phyloP scores from a whole-genome alignment of 2,329 filamentous ascomycete species.

The Aureobasidium mangrovei region DNA sequence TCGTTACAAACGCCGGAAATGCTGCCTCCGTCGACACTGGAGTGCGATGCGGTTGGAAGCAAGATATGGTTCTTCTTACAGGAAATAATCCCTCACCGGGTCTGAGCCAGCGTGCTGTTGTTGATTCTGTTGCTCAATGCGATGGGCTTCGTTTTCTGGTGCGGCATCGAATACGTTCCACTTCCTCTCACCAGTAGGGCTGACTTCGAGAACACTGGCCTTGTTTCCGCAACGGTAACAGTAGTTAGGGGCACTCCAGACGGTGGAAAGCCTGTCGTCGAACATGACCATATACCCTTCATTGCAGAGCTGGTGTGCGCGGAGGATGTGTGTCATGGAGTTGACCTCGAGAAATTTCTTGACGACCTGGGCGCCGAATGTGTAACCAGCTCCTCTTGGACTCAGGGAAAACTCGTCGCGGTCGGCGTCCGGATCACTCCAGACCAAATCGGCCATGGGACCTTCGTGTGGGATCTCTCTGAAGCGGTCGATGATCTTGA shows the following conservation, averaged over 20 bases:
- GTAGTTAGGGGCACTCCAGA: conserved; percentile 59
- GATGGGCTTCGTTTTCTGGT: conserved; percentile 86
- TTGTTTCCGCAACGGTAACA: conserved; percentile 72
- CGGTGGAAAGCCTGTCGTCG: conserved; percentile 86
- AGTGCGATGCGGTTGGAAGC: not conserved
- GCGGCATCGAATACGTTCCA: conserved; percentile 98
- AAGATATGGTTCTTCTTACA: conserved; percentile 36
- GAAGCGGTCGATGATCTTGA: conserved; percentile 99
- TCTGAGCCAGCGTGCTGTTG: conserved; percentile 61
- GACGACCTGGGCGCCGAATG: conserved; percentile 93
- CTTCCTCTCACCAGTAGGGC: conserved; percentile 81
- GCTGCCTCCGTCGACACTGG: not conserved
- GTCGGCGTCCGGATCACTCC: conserved; percentile 97
- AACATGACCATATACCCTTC: conserved; percentile 97
- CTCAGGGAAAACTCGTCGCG: conserved; percentile 93
- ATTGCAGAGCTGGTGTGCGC: conserved; percentile 96
- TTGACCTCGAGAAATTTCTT: conserved; percentile 98
- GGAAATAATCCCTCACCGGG: conserved; percentile 59
- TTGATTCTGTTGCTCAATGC: conserved; percentile 67
- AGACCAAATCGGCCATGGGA: conserved; percentile 98
- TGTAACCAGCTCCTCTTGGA: conserved; percentile 89
- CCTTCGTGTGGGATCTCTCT: conserved; percentile 97
- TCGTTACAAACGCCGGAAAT: conserved; percentile 14
- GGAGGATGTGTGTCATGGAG: conserved; percentile 92
- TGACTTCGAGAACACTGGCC: conserved; percentile 93